Evolutionary conservation across 2,329 filamentous ascomycete genomes (phyloP).

Genomic region (Fusarium dimerum): DNA sequence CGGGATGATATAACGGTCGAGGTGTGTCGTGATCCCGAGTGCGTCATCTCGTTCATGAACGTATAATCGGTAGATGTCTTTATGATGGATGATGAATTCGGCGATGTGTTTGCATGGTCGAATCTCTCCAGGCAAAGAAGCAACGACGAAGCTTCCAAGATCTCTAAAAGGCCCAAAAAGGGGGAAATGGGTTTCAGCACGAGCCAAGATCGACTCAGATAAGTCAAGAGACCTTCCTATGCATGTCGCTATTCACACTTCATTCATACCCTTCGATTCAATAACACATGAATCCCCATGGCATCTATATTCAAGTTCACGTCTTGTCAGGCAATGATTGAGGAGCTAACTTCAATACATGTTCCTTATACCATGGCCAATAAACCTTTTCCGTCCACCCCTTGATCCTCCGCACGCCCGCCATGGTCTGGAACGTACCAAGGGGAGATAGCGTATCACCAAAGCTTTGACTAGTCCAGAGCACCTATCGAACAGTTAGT

Average conservation of each 20-base stretch:
- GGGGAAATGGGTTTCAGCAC: not conserved
- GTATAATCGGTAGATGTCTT: not conserved
- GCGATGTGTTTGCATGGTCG: slow-evolving; percentile 1
- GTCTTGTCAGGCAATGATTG: no score
- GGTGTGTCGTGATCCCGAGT: not conserved
- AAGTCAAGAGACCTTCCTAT: slow-evolving; percentile 2
- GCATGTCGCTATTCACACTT: no score
- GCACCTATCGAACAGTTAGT: not conserved
- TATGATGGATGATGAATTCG: slow-evolving; percentile 4
- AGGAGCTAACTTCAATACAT: not conserved
- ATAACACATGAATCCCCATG: no score
- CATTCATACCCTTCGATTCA: no score
- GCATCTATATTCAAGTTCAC: no score
- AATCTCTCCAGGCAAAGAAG: not conserved
- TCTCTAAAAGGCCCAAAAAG: slow-evolving; percentile 1
- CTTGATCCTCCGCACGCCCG: not conserved
- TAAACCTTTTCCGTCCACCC: not conserved
- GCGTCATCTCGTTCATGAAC: not conserved
- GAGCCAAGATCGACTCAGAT: not conserved
- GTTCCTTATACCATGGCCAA: slow-evolving; percentile 1
- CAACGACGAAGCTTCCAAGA: slow-evolving; percentile 7
- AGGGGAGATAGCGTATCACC: not conserved
- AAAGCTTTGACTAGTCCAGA: not conserved
- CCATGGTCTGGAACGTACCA: not conserved
- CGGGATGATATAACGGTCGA: slow-evolving; percentile 12